Base-by-base conservation (phyloP, 2,329 filamentous ascomycete genomes). In the Calonectria pseudoturangicola region DNA sequence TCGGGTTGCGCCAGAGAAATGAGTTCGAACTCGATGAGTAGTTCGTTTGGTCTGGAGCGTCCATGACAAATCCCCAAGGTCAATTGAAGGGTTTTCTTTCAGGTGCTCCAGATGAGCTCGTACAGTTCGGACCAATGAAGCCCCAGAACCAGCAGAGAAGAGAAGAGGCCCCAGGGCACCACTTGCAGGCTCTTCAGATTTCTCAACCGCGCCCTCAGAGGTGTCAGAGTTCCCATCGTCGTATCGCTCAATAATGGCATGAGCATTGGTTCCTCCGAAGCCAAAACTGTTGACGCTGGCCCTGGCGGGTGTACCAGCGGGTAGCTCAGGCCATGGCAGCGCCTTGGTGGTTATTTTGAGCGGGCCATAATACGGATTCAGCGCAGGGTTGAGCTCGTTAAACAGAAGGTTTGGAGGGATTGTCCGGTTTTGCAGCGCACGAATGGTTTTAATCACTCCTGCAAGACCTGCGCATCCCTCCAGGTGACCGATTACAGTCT, bases 251-350 rank as follows among this genome's bases (percentile, higher is more conserved):
- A 86, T 72, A 12, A 88, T 84, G 0, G 82, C 82, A 68, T 88
- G 86, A 2, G 83, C 84, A 72, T 87, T 88, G n/a, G 86, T 84
- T 30, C 83, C 85, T 21, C 84, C 86, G 58, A 85, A 87, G 0
- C 87, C 87, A 48, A 76, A 82, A 16, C 78, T 79, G 68, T 83
- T 82, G 41, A 83, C 74, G 58, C 77, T 80, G 1, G 73, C 79
- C 1, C 81, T 75, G 3, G 68, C 65, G 4, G 65, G 67, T 0
- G 36, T 69, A 21, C 64, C 39, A 9, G 71, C 74, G 2, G 66
- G 28, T 0, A 67, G n/a, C 13, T 67, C 64, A 5, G 80, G 80
- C 80, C 79, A 81, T 15, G 78, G 70, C 15, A 45, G 69, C 9
- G 74, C 10, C 13, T 74, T 66, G 1, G 73, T 75, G 1, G 78